phyloP scores from a whole-genome alignment of 225 moss, liverwort and hornwort genomes.

The Sphagnum contortum region DNA sequence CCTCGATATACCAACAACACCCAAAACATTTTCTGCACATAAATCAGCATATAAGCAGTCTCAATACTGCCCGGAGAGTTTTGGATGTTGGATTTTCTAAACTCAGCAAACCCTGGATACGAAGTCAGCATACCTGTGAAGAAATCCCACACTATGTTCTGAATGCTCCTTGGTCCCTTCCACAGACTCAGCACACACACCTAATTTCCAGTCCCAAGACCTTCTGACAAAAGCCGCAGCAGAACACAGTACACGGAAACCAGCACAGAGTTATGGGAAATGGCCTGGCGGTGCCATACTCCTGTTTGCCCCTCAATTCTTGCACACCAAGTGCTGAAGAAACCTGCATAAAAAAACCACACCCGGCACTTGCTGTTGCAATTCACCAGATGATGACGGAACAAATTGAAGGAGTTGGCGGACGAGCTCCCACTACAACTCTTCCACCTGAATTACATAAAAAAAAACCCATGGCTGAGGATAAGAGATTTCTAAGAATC shows the following conservation, averaged over 20 bases:
- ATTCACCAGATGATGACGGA: constrained; percentile 48
- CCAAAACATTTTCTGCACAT: no score
- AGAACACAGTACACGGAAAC: constrained; percentile 87
- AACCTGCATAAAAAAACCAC: constrained; percentile 60
- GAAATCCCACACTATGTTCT: constrained; percentile 54
- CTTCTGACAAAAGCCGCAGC: constrained; percentile 87
- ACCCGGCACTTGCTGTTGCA: constrained; percentile 66
- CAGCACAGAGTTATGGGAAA: constrained; percentile 93
- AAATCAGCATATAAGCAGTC: no score
- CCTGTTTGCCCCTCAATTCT: constrained; percentile 80
- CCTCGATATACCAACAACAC: no score
- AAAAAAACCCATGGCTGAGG: no score
- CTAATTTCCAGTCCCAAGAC: constrained; percentile 52
- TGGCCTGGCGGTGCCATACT: constrained; percentile 87
- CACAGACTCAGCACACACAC: constrained; percentile 24
- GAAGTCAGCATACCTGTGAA: constrained; percentile 36
- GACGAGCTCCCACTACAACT: constrained; percentile 94
- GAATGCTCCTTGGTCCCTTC: constrained; percentile 55
- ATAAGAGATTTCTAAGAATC: no score
- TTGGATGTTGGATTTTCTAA: no score
- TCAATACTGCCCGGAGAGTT: no score
- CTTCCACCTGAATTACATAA: constrained; percentile 56
- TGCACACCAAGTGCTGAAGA: constrained; percentile 62
- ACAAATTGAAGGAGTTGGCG: constrained; percentile 77
- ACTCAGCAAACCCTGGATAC: not conserved